These are phyloP conservation scores for Xylaria acuta DNA, from an alignment of 495 filamentous ascomycete species.

Conservation along the genomic window DNA sequence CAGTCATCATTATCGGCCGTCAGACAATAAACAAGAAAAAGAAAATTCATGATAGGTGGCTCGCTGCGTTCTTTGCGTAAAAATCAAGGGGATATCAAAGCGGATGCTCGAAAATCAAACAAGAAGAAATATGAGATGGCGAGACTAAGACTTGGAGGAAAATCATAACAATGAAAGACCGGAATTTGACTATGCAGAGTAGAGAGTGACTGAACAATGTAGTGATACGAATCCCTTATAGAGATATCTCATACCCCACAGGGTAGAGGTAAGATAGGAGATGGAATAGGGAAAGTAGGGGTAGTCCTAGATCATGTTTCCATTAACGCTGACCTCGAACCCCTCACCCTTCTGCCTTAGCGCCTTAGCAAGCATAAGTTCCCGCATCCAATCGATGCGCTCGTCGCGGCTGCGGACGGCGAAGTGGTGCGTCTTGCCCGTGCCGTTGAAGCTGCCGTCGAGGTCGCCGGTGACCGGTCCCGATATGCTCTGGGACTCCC, in stretches of 20 bases:
- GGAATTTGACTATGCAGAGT: constrained; percentile 5
- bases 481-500: constrained; percentile 47
- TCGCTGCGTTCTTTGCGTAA: constrained; percentile 29
- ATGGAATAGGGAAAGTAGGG: neutral
- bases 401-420: constrained; percentile 86
- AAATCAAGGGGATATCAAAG: constrained; percentile 32
- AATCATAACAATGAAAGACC: neutral
- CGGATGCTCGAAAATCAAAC: neutral
- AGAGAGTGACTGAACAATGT: constrained; percentile 7
- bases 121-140: constrained; percentile 17
- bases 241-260: neutral
- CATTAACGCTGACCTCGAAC: constrained; percentile 82
- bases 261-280: neutral
- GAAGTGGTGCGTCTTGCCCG: constrained; percentile 91
- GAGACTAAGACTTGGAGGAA: neutral
- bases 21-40: constrained; percentile 23
- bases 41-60: constrained; percentile 27
- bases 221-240: neutral
- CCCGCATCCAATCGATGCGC: constrained; percentile 97
- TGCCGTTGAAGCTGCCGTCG: constrained; percentile 56
- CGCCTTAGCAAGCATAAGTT: constrained; percentile 95
- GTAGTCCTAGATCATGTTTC: constrained; percentile 68
- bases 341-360: constrained; percentile 82
- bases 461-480: constrained; percentile 35
- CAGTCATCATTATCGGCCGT: constrained; percentile 22